phyloP scores from a whole-genome alignment of 768 basidiomycete species.

The Pulveroboletus sp. region DNA sequence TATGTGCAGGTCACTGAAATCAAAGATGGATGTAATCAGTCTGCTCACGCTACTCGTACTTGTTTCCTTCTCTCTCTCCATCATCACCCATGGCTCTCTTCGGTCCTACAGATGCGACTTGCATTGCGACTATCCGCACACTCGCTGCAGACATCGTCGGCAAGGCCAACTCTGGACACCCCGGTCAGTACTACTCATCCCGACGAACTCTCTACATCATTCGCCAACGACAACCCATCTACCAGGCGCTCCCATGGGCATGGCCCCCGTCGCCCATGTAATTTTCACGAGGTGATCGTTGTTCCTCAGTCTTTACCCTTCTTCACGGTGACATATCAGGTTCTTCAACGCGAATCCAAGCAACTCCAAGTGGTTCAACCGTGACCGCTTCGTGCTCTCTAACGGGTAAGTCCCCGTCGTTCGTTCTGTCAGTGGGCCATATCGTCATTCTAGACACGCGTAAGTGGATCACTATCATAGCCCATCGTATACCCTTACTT shows the following conservation, averaged over 20 bases:
- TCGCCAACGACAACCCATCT: conserved; percentile 2
- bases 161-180: conserved; percentile 93
- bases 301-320: not conserved
- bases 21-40: conserved; percentile 6
- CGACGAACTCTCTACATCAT: not conserved
- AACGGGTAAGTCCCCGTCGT: conserved; percentile 58
- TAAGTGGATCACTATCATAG: conserved; percentile 34
- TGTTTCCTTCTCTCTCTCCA: conserved; percentile 11
- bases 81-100: conserved; percentile 37
- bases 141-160: conserved; percentile 73
- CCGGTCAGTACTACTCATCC: conserved; percentile 39
- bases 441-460: conserved; percentile 55
- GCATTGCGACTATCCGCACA: conserved; percentile 70
- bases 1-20: not conserved
- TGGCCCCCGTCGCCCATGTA: conserved; percentile 81
- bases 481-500: conserved; percentile 1
- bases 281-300: conserved; percentile 62
- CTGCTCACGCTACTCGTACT: not conserved
- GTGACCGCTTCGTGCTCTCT: conserved; percentile 95
- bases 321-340: conserved; percentile 32
- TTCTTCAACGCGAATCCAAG: conserved; percentile 88
- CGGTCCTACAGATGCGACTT: conserved; percentile 45
- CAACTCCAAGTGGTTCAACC: conserved; percentile 90
- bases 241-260: conserved; percentile 87
- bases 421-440: conserved; percentile 6